Base-by-base conservation (phyloP, 441 rosid species). In the Hura crepitans region DNA sequence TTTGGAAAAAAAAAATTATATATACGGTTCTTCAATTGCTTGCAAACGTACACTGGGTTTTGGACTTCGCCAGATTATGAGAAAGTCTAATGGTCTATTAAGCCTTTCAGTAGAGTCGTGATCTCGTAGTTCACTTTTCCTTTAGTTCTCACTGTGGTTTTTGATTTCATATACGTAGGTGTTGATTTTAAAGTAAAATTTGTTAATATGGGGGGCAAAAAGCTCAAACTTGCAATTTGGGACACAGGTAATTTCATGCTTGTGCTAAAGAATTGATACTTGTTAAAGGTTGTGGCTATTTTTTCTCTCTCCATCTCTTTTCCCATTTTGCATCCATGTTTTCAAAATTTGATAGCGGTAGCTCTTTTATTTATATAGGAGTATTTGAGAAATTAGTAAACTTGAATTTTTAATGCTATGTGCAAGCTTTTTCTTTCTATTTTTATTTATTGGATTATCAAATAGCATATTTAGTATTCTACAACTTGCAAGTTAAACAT, bases 151-250 rank as follows among this genome's bases (percentile, higher is more conserved):
- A 60, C 13, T 60, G 18, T 35, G 14, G 35, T 60, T 5, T 20
- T 18, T 18, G 13, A 23, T 20, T 60, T 60, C 27, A 8, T 18
- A 18, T 8, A 15, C 7, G 15, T 14, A 58, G 62, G 62, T 58
- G 62, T 58, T 33, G 62, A 58, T 58, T 58, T 58, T 33, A 58
- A 58, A 58, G 84, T 85, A 59, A 87, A 87, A 75, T 76, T 80
- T 72, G 81, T 84, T 8, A 72, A 76, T 14, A 70, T 68, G 51
- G 88, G 84, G 7, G 92, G 87, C 10, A 87, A 87, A 74, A 85
- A 79, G 79, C 77, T 87, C 75, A 87, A 87, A 74, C 87, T 87
- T 66, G 92, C 92, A 18, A 87, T 87, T 65, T 87, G 90, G 92
- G 92, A 87, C 76, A 87, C 92, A 11, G 92, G 92, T 87, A 70